These are phyloP conservation scores for Daldinia sp. DNA, from an alignment of 2,329 filamentous ascomycete genomes.

Conservation along the genomic window DNA sequence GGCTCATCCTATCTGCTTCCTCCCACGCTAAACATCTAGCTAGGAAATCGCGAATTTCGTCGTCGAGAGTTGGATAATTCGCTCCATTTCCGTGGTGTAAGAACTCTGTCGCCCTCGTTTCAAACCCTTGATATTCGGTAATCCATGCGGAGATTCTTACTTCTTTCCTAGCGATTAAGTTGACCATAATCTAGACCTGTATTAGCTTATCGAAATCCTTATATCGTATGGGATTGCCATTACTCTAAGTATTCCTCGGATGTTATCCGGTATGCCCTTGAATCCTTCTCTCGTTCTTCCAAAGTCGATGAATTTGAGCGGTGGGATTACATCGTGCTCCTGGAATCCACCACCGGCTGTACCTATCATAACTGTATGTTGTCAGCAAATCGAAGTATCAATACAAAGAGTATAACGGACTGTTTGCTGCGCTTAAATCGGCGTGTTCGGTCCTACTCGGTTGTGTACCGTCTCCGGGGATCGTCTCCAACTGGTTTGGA, in stretches of 20 bases:
- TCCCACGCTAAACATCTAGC: slow-evolving; percentile 20
- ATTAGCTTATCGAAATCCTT: slow-evolving; percentile 5
- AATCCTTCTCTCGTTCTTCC: slow-evolving; percentile 14
- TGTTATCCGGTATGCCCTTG: slow-evolving; percentile 15
- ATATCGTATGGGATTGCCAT: not conserved
- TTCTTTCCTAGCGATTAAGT: slow-evolving; percentile 23
- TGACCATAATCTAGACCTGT: slow-evolving; percentile 20
- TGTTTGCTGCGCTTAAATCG: slow-evolving; percentile 22
- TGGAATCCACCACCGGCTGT: slow-evolving; percentile 6
- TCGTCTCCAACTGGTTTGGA: slow-evolving; percentile 22
- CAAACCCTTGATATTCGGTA: slow-evolving; percentile 15
- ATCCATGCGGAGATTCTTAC: slow-evolving; percentile 1
- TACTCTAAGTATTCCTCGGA: slow-evolving; percentile 22
- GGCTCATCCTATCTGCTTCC: slow-evolving; percentile 7
- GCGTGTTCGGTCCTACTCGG: slow-evolving; percentile 26
- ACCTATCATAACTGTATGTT: slow-evolving; percentile 27
- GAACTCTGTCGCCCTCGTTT: slow-evolving; percentile 30
- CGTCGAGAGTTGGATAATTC: slow-evolving; percentile 29
- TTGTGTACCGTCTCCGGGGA: slow-evolving; percentile 21
- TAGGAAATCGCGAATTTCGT: slow-evolving; percentile 26
- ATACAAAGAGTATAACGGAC: not conserved
- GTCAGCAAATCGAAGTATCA: not conserved
- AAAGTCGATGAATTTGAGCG: slow-evolving; percentile 36
- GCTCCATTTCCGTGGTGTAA: slow-evolving; percentile 21
- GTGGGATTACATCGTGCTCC: slow-evolving; percentile 27